phyloP scores from a whole-genome alignment of 345 rosid genomes.

The Abelmoschus esculentus region DNA sequence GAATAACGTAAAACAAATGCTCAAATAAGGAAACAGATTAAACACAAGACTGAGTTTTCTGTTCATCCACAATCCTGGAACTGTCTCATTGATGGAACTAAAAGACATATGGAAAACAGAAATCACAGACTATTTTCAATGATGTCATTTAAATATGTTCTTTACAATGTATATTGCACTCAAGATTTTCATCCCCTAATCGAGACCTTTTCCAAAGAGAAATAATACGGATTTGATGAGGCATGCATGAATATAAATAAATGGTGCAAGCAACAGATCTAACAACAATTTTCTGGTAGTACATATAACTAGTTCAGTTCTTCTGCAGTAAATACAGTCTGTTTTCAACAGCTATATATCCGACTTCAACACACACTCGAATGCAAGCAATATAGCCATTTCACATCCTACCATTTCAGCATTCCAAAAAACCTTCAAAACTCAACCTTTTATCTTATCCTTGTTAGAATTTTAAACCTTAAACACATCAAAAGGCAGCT shows the following conservation, averaged over 20 bases:
- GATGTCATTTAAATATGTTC: not conserved
- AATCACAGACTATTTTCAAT: not conserved
- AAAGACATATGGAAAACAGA: not conserved
- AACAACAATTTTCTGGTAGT: not conserved
- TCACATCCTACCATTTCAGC: not conserved
- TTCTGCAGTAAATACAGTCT: not conserved
- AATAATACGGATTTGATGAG: not conserved
- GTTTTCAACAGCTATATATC: not conserved
- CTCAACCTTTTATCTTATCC: not conserved
- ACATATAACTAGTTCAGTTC: not conserved
- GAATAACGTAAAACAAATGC: not conserved
- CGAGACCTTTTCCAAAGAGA: not conserved
- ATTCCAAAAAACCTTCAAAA: not conserved
- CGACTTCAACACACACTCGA: not conserved
- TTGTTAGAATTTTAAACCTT: not conserved
- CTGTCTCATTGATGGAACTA: not conserved
- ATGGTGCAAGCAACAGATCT: not conserved
- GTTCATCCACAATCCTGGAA: not conserved
- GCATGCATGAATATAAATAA: not conserved
- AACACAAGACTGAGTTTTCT: not conserved
- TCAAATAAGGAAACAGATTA: not conserved
- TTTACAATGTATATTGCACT: not conserved
- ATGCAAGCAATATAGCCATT: not conserved
- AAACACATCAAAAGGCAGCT: not conserved
- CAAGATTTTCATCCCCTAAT: not conserved